Base-by-base conservation (phyloP, 768 basidiomycete species). In the Tricholoma flavovirens region DNA sequence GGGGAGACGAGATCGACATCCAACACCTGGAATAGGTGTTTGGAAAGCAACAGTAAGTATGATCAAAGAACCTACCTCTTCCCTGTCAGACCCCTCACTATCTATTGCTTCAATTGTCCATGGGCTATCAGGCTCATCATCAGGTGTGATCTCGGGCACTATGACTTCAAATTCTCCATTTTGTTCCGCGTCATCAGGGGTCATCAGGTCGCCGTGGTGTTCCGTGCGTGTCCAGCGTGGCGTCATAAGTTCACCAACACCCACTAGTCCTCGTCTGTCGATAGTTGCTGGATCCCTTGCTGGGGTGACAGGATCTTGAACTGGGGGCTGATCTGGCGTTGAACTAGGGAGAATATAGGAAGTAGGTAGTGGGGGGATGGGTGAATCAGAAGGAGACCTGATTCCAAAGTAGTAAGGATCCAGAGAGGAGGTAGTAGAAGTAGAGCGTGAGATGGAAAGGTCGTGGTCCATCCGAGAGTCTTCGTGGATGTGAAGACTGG, bases 181-280 rank as follows among this genome's bases (percentile, higher is more conserved):
- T 54, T 72, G 68, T n/a, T 64, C 59, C 3, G 58, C 59, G 22
- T 57, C 54, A 33, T 60, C 64, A 42, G 67, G 69, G 56, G 58
- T 62, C 32, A 66, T 70, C 52, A 69, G 75, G 54, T 68, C 62
- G 52, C 69, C 77, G 61, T 70, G 69, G 33, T 74, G 70, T 49
- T 79, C 77, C 26, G 73, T 68, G 66, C 81, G 82, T 57, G 81
- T 80, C 95, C 94, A 99, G 58, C 94, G 83, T 49, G 97, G 97
- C n/a, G 97, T 99, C 17, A 93, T 77, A 30, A 98, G 82, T 72
- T 99, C 97, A 35, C 97, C 97, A 5, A 98, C 90, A 22, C 97
- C 97, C 53, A 98, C 84, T 38, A 98, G 83, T 35, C 85, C 88
- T 15, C 84, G 80, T 56, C 97, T 80, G 74, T 98, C 94, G 58